Conservation (phyloP, 352 stramenopile genomes). For the Globisporangium spinosum region DNA sequence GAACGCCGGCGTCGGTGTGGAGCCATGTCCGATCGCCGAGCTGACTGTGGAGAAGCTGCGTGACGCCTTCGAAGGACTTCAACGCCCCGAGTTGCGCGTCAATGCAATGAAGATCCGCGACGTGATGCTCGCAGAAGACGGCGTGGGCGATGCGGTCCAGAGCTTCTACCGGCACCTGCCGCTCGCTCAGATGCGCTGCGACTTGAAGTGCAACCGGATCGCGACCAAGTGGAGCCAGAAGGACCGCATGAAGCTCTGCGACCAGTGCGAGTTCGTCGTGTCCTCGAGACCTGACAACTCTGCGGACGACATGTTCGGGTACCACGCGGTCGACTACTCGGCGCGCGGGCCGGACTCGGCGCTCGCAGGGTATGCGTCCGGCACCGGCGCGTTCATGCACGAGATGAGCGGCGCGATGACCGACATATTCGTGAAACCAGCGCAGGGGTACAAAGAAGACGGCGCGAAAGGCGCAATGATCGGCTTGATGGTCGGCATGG, state of each 20-base stretch:
- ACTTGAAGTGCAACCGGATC: conserved; percentile 34
- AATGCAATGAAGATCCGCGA: conserved; percentile 36
- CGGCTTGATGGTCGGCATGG: conserved; percentile 50
- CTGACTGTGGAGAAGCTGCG: conserved; percentile 80
- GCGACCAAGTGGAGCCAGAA: conserved; percentile 55
- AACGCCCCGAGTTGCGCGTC: conserved; percentile 41
- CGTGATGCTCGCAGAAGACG: conserved; percentile 74
- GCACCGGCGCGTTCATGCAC: conserved; percentile 55
- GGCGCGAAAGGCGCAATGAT: conserved; percentile 58
- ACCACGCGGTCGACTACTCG: conserved; percentile 56
- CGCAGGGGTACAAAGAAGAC: conserved; percentile 52
- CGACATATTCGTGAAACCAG: conserved; percentile 57
- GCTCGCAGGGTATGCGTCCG: conserved; percentile 45
- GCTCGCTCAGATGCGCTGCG: conserved; percentile 82
- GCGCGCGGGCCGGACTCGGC: conserved; percentile 44
- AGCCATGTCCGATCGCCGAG: conserved; percentile 77
- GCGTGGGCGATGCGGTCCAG: conserved; percentile 68
- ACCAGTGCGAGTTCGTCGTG: conserved; percentile 50
- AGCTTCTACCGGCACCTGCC: conserved; percentile 85
- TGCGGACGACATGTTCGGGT: conserved; percentile 36
- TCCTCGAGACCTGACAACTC: conserved; percentile 36
- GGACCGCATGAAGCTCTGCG: conserved; percentile 46
- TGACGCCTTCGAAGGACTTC: conserved; percentile 67
- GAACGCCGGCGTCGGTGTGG: conserved; percentile 80
- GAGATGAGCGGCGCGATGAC: conserved; percentile 60